These are phyloP conservation scores for Rhodotorula sp. DNA, from an alignment of 1,284 basidiomycete species.

Conservation along the genomic window DNA sequence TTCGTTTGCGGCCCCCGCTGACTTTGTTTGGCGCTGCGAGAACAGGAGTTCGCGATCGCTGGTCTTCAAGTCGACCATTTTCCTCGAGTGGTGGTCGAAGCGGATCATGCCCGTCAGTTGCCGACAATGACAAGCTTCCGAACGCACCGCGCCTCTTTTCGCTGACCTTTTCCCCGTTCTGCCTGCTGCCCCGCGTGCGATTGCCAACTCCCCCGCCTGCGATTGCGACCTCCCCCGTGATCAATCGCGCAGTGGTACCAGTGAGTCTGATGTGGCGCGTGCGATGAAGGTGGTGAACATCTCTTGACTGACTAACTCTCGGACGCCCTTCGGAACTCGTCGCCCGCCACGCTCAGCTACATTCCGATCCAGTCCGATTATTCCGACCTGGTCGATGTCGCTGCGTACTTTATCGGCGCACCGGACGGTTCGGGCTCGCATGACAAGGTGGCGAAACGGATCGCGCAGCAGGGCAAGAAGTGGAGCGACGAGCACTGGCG, in stretches of 20 bases:
- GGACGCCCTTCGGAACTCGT: background rate
- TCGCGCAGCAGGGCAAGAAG: slow-evolving; percentile 39
- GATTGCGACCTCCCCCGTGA: too few species aligned
- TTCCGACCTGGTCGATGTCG: slow-evolving; percentile 54
- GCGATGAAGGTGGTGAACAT: too few species aligned
- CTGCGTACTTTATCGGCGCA: slow-evolving; percentile 60
- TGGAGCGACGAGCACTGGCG: slow-evolving; percentile 39
- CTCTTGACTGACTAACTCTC: background rate
- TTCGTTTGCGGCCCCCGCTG: background rate
- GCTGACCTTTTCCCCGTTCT: background rate
- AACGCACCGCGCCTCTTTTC: background rate
- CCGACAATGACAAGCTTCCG: slow-evolving; percentile 26
- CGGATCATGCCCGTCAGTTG: slow-evolving; percentile 31
- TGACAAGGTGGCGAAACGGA: slow-evolving; percentile 39
- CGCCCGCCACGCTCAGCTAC: slow-evolving; percentile 18
- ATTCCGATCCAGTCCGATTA: slow-evolving; percentile 53
- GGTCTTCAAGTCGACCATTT: slow-evolving; percentile 64
- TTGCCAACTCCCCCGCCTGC: too few species aligned
- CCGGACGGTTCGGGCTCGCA: slow-evolving; percentile 33
- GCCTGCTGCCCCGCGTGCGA: too few species aligned
- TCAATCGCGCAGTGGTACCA: slow-evolving; percentile 40
- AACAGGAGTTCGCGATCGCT: slow-evolving; percentile 62
- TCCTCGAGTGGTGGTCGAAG: slow-evolving; percentile 56
- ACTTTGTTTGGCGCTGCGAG: background rate
- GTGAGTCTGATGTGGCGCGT: slow-evolving; percentile 30